Evolutionary conservation across 2,329 filamentous ascomycete genomes (phyloP), one percentile per base, ranked within the genome.

Genomic region (Plenodomus biglobosus): DNA sequence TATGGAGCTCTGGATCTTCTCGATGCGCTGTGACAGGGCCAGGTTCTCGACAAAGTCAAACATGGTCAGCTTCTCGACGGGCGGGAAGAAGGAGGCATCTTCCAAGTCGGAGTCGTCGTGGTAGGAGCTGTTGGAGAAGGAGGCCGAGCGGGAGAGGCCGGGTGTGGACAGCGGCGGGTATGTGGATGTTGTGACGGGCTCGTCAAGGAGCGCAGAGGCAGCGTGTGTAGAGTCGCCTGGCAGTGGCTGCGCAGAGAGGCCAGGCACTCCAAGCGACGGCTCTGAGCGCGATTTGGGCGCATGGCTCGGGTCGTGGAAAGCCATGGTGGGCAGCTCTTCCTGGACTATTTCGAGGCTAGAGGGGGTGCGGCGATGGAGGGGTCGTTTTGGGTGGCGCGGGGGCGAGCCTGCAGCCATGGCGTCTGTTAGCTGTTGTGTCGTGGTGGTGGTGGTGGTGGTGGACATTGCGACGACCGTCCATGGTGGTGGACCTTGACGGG

Each of bases 31-130:
- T 1, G 91, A 87, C 24, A 99, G 78, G 5, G 92, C 89, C 55
- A 99, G 74, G 69, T 96, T 97, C 74, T 96, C 92, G 58, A 99
- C 82, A 40, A 99, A 80, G 68, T 99, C 94, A 63, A 99, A 90
- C 48, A 97, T 84, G 34, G 88, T 92, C 44, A 99, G 78, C 42
- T 90, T 88, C 70, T 99, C 94, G 19, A 96, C 78, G 0, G 92
- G 92, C 8, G 92, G 90, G 53, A 95, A 88, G 18, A 71, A 70
- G 50, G 68, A 57, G 22, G 58, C 59, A 32, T 70, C 64, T 52
- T 96, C 90, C 81, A 88, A 63, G 54, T 95, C 90, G 82, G 89
- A 94, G 34, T 76, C 90, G 61, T 94, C 89, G 48, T 94, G 88
- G 64, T 90, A 90, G n/a, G 86, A 90, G 72, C 85, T 90, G 40